Percentiles rank a stretch among this genome's conserved stretches.
phyloP scores from a whole-genome alignment of 2,329 filamentous ascomycete species.

The Talaromyces sp. region DNA sequence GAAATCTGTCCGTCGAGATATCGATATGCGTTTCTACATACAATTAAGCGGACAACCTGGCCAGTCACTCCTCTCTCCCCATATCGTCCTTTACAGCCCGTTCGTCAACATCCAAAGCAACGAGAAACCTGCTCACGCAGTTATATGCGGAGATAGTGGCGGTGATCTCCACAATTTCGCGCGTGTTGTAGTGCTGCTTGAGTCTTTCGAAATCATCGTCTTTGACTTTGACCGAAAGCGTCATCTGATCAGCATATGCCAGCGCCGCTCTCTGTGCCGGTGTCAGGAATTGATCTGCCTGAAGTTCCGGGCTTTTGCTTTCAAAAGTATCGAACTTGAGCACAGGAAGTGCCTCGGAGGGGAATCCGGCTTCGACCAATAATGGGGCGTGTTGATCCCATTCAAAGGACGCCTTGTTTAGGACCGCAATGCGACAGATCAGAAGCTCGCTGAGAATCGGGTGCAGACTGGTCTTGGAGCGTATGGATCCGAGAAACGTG shows the following conservation, averaged over 20 bases:
- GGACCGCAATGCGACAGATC: background rate
- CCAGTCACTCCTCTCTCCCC: background rate
- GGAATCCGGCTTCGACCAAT: background rate
- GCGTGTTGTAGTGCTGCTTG: background rate
- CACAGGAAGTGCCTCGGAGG: background rate
- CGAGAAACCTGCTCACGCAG: background rate
- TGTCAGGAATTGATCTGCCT: background rate
- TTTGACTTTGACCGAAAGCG: background rate
- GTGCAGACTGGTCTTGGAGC: background rate
- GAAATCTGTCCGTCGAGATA: too few species aligned
- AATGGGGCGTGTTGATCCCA: background rate
- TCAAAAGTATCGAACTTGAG: background rate
- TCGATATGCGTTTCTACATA: background rate
- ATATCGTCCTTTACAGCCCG: background rate
- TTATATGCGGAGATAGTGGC: background rate
- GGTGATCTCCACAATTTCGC: background rate
- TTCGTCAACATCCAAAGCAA: slow-evolving; percentile 4
- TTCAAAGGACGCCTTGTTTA: background rate
- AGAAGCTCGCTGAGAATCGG: background rate
- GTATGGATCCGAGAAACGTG: background rate
- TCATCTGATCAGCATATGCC: background rate
- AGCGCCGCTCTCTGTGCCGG: background rate
- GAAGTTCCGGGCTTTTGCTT: background rate
- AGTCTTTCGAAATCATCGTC: background rate
- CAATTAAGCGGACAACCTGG: background rate